Conservation (phyloP, 805 yeast genomes). For the Candida pseudofarinosa region DNA sequence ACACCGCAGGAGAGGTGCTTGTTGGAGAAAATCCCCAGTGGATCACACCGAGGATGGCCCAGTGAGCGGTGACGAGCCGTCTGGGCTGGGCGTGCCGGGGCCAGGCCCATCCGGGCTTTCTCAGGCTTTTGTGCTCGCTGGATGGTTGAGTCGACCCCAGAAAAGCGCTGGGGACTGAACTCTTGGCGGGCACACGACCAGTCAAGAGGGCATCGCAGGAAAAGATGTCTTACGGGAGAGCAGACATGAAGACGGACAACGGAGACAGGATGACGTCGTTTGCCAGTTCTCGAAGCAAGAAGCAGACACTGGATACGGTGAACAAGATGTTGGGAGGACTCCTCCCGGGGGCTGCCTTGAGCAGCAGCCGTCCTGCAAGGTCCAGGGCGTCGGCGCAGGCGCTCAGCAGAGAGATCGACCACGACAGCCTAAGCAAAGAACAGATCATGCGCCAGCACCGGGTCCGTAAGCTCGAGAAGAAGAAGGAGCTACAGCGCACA, state of each 20-base stretch:
- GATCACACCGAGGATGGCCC: no score
- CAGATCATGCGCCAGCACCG: conserved; percentile 18
- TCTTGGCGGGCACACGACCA: no score
- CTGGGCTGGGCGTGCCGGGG: no score
- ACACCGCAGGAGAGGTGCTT: no score
- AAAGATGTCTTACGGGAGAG: not conserved
- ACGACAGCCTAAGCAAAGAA: conserved; percentile 7
- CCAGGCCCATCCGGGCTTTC: no score
- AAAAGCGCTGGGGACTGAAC: no score
- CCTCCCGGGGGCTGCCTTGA: conserved; percentile 9
- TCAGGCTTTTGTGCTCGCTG: no score
- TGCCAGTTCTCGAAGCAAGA: conserved; percentile 21
- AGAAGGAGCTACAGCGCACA: conserved; percentile 21
- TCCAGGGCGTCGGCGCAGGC: conserved; percentile 15
- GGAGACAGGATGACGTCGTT: conserved; percentile 15
- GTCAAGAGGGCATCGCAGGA: not conserved
- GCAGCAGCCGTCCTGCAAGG: not conserved
- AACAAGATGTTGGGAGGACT: conserved; percentile 26
- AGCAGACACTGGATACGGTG: conserved; percentile 38
- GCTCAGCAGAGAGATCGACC: conserved; percentile 12
- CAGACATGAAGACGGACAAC: not conserved
- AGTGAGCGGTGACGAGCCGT: no score
- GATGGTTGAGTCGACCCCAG: no score
- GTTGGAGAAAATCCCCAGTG: no score
- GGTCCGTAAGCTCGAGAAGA: conserved; percentile 15